Conservation (phyloP, 1,284 basidiomycete genomes). For the Fomes fomentarius region DNA sequence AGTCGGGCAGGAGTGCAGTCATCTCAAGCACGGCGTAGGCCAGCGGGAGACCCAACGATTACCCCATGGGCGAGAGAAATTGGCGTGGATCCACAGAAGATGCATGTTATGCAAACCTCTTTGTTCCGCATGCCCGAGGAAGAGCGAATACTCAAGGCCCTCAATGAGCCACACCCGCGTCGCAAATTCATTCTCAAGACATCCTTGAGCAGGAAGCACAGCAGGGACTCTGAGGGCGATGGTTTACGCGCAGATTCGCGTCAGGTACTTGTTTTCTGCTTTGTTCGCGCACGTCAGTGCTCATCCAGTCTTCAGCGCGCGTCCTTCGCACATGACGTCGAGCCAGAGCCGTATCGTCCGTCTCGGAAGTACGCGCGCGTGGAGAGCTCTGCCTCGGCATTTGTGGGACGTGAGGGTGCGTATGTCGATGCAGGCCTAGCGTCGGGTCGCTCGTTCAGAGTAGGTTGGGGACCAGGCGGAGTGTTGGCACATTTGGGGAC, state of each 20-base stretch:
- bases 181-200: conserved; percentile 41
- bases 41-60: conserved; percentile 29
- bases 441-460: conserved; percentile 88
- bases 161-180: conserved; percentile 44
- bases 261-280: conserved; percentile 51
- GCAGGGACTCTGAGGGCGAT: conserved; percentile 76
- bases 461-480: conserved; percentile 88
- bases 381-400: conserved; percentile 63
- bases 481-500: conserved; percentile 77
- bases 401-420: conserved; percentile 65
- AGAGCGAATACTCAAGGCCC: conserved; percentile 56
- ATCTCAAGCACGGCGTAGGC: conserved; percentile 34
- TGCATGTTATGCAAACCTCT: conserved; percentile 92
- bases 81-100: conserved; percentile 78
- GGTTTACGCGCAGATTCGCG: conserved; percentile 63
- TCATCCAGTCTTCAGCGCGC: conserved; percentile 51
- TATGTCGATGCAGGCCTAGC: conserved; percentile 83
- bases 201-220: conserved; percentile 63
- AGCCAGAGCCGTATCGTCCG: conserved; percentile 62
- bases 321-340: conserved; percentile 77
- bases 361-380: conserved; percentile 75
- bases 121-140: conserved; percentile 80
- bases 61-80: conserved; percentile 71
- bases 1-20: conserved; percentile 9
- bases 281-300: conserved; percentile 11